Conservation (phyloP, 2,329 filamentous ascomycete genomes). For the Plenodomus tracheiphilus region DNA sequence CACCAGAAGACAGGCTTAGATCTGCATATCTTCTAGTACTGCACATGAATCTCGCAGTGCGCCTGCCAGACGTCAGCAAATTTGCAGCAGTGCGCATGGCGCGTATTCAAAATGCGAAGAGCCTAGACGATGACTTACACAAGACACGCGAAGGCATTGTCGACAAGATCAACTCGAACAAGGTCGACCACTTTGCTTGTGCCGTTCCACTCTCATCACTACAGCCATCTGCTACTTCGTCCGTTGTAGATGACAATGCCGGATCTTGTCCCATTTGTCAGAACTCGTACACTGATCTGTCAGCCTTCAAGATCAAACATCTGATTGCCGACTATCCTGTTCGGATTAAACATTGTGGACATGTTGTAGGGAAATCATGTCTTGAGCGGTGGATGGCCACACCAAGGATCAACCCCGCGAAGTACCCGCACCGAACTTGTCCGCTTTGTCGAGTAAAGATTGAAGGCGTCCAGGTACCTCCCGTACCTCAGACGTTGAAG, state of each 20-base stretch:
- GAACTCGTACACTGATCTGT: slow-evolving; percentile 18
- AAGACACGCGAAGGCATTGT: slow-evolving; percentile 5
- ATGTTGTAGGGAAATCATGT: slow-evolving; percentile 27
- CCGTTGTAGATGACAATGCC: slow-evolving; percentile 11
- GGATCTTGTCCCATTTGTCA: slow-evolving; percentile 24
- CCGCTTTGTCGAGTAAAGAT: slow-evolving; percentile 25
- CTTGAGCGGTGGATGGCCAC: slow-evolving; percentile 29
- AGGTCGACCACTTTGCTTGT: slow-evolving; percentile 27
- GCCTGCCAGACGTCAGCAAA: slow-evolving; percentile 3
- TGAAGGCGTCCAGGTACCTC: slow-evolving; percentile 7
- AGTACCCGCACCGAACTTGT: slow-evolving; percentile 24
- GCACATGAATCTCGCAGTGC: slow-evolving; percentile 14
- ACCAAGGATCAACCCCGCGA: slow-evolving; percentile 22
- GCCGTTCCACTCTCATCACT: slow-evolving; percentile 16
- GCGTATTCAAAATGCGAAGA: background rate
- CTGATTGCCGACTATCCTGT: slow-evolving; percentile 27
- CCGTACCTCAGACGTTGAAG: background rate
- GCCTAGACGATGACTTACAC: background rate
- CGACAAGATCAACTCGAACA: background rate
- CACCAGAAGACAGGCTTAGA: slow-evolving; percentile 9
- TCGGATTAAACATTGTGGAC: slow-evolving; percentile 31
- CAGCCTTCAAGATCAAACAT: slow-evolving; percentile 9
- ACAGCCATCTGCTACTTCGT: background rate
- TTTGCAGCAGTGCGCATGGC: slow-evolving; percentile 2
- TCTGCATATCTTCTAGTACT: slow-evolving; percentile 13